Base-by-base conservation (phyloP, 2,329 filamentous ascomycete genomes). In the Ceratocystis harringtonii region DNA sequence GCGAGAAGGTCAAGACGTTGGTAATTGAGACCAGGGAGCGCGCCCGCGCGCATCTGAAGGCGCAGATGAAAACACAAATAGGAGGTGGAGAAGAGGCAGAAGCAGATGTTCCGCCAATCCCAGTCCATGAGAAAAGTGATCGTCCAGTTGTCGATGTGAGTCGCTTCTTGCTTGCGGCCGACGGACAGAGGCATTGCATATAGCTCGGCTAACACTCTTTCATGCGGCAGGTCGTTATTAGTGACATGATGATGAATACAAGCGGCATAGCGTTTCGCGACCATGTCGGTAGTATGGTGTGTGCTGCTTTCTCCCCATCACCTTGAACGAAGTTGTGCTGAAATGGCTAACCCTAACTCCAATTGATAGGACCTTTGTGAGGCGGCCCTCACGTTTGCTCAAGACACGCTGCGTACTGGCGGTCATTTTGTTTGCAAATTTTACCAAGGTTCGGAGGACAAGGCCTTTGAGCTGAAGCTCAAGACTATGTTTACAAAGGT, bases 231-330 rank as follows among this genome's bases (percentile, higher is more conserved):
- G 84, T 99, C 73, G 90, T 99, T 74, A 79, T 99, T 74, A 96
- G 90, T 84, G 94, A 99, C 83, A 99, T 99, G 94, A 88, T 99
- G 87, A 96, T 96, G 91, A 99, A 99, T 77, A 96, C 92, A 71
- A 96, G 89, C 77, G 94, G 94, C 66, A 88, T 90, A 72, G 76
- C 77, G 22, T 94, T 95, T 73, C 84, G 86, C 69, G 94, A 99
- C 76, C 94, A 99, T 76, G 87, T 85, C 8, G 89, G 90, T 36
- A 96, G 91, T 76, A 97, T 99, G 90, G 92, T 96, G 77, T 73
- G 86, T 74, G 25, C 22, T 60, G n/a, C 60, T 3, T 5, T 36
- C 5, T 17, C 12, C 19, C 4, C 15, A 22, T 62, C 52, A n/a
- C 30, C 65, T 25, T 58, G 45, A 67, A 41, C 44, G 30, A 41